Evolutionary conservation across 2,329 filamentous ascomycete species (phyloP).

Genomic region (Colletotrichum plurivorum): DNA sequence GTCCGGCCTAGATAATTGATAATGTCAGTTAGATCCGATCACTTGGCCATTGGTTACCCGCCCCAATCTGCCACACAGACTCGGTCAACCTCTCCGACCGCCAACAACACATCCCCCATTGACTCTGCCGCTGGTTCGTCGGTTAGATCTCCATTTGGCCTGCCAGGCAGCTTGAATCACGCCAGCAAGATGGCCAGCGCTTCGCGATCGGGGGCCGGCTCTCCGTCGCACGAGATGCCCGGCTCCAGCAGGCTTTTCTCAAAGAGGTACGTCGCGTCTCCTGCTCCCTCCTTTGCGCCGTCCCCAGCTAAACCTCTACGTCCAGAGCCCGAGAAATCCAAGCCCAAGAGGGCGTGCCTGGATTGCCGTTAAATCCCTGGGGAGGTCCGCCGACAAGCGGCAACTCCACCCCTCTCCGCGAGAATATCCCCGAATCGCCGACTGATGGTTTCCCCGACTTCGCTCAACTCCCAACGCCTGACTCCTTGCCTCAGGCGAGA

Average conservation of each 20-base stretch:
- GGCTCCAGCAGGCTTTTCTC: slow-evolving; percentile 84
- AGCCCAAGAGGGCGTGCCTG: slow-evolving; percentile 89
- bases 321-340: slow-evolving; percentile 95
- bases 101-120: slow-evolving; percentile 84
- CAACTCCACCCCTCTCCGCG: slow-evolving; percentile 94
- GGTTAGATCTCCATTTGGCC: slow-evolving; percentile 80
- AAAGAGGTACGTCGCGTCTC: slow-evolving; percentile 80
- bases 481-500: slow-evolving; percentile 77
- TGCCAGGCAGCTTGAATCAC: slow-evolving; percentile 73
- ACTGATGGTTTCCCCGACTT: slow-evolving; percentile 97
- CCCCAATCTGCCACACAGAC: slow-evolving; percentile 77
- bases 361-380: slow-evolving; percentile 81
- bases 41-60: slow-evolving; percentile 87
- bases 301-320: slow-evolving; percentile 34
- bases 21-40: slow-evolving; percentile 94
- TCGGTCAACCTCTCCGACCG: slow-evolving; percentile 84
- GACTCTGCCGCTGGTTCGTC: slow-evolving; percentile 76
- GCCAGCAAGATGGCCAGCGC: slow-evolving; percentile 71
- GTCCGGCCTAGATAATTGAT: slow-evolving; percentile 80
- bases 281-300: slow-evolving; percentile 4
- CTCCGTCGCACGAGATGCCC: slow-evolving; percentile 91
- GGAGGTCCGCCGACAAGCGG: slow-evolving; percentile 96
- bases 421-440: slow-evolving; percentile 97
- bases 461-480: slow-evolving; percentile 77
- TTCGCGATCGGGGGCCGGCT: slow-evolving; percentile 88